Conservation (phyloP, 2,329 filamentous ascomycete genomes). For the Fusarium temperatum region DNA sequence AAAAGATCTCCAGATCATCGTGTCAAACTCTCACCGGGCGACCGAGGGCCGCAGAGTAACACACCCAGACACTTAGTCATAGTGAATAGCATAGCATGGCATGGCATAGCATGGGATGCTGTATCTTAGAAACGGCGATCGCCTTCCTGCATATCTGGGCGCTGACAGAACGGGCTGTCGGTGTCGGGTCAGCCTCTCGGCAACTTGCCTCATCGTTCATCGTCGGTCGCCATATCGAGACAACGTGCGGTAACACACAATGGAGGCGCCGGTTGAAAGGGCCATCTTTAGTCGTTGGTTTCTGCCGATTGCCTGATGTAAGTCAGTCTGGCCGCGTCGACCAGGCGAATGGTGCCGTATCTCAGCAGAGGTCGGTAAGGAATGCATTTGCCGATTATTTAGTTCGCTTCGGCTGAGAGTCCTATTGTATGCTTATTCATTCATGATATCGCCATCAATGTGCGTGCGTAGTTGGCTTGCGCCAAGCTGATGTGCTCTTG, state of each 20-base stretch:
- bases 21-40: slow-evolving; percentile 3
- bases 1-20: slow-evolving; percentile 33
- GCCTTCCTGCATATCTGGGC: slow-evolving; percentile 9
- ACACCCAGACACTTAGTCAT: not conserved
- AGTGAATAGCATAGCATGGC: not conserved
- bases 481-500: not conserved
- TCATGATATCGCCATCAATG: not conserved
- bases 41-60: not conserved
- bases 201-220: slow-evolving; percentile 18
- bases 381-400: not conserved
- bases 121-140: not conserved
- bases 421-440: not conserved
- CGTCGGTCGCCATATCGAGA: slow-evolving; percentile 16
- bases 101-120: not conserved
- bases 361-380: not conserved
- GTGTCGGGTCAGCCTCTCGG: slow-evolving; percentile 8
- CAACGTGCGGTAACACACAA: slow-evolving; percentile 3
- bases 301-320: slow-evolving; percentile 2
- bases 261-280: not conserved
- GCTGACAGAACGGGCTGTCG: slow-evolving; percentile 1
- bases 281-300: not conserved
- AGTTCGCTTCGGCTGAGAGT: not conserved
- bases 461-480: slow-evolving; percentile 4
- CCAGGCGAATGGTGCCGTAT: slow-evolving; percentile 1
- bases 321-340: slow-evolving; percentile 11